Evolutionary conservation across 2,329 filamentous ascomycete species (phyloP), one percentile per base, ranked within the genome.

Genomic region (Colletotrichum siamense): DNA sequence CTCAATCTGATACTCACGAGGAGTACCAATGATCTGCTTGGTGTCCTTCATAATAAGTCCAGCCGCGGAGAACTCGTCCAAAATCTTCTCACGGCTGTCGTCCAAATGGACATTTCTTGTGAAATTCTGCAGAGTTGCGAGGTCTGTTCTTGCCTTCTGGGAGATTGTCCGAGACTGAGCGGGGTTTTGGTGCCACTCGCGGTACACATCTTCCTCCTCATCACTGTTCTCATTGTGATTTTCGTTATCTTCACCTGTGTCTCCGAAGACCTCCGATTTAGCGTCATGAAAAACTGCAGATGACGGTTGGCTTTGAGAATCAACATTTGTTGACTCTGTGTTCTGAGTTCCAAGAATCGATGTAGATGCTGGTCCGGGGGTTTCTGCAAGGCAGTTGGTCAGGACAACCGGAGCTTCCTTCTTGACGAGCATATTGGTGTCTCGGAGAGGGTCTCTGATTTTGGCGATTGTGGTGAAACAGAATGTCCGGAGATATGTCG

Each of bases 1-100:
- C 82, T 99, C 96, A 15, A 95, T 87, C 83, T 99, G 97, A 81
- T 99, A 99, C 81, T 98, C 95, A 65, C 96, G 91, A 1, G 96
- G 95, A 69, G 92, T 94, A 13, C 92, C 90, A 75, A 97, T 96
- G 69, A 95, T 95, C 44, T 85, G 87, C 26, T 82, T 85, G 49
- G 86, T 85, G 65, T 82, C 84, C 15, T 85, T 81, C 55, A 79
- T 81, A 15, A 86, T 79, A 22, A 88, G 79, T 15, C 81, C 79
- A 6, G 81, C 79, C 12, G 82, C 79, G 4, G 84, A 85, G 70
- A 82, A 82, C 57, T 82, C 79, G 2, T 83, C 79, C 15, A 70
- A 71, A 22, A 83, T 82, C 22, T 80, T 81, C 26, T 80, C 76
- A 5, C 80, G 78, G 26, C 79, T 83, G 13, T 62, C 65, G 1